These are phyloP conservation scores for Acer negundo DNA, from an alignment of 345 rosid species.

Conservation along the genomic window DNA sequence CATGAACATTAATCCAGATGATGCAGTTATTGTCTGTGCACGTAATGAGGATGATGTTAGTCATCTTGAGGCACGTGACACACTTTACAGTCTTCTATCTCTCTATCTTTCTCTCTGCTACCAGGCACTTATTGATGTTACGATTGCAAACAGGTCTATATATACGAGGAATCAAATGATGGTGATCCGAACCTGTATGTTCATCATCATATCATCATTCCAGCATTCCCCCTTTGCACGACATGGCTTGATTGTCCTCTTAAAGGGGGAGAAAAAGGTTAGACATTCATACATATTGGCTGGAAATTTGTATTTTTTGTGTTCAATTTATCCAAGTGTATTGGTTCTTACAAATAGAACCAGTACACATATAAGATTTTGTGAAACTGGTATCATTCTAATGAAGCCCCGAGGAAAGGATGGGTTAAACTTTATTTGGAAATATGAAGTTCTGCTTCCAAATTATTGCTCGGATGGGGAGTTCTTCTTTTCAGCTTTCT, in stretches of 20 bases:
- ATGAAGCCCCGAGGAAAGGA: no score
- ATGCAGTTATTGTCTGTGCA: conserved; percentile 83
- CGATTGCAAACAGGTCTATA: conserved; percentile 53
- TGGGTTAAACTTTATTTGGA: neutral
- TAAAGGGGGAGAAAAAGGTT: conserved; percentile 86
- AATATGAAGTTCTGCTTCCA: no score
- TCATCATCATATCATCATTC: conserved; percentile 81
- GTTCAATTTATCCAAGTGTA: neutral
- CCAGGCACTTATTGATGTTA: conserved; percentile 17
- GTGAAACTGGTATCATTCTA: no score
- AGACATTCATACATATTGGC: conserved; percentile 9
- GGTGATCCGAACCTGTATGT: conserved; percentile 69
- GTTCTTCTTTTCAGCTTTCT: no score
- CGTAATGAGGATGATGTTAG: conserved; percentile 83
- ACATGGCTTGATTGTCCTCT: conserved; percentile 95
- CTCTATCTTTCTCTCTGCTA: conserved; percentile 4
- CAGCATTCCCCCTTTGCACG: conserved; percentile 80
- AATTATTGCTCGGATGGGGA: no score
- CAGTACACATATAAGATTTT: no score
- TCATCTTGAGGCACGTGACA: conserved; percentile 70
- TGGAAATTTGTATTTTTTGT: neutral
- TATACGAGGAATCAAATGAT: conserved; percentile 61
- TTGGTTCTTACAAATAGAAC: neutral
- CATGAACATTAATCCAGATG: conserved; percentile 59
- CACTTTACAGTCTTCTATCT: conserved; percentile 9